Conservation (phyloP, 2,329 filamentous ascomycete species). For the Fusarium cicatricum region DNA sequence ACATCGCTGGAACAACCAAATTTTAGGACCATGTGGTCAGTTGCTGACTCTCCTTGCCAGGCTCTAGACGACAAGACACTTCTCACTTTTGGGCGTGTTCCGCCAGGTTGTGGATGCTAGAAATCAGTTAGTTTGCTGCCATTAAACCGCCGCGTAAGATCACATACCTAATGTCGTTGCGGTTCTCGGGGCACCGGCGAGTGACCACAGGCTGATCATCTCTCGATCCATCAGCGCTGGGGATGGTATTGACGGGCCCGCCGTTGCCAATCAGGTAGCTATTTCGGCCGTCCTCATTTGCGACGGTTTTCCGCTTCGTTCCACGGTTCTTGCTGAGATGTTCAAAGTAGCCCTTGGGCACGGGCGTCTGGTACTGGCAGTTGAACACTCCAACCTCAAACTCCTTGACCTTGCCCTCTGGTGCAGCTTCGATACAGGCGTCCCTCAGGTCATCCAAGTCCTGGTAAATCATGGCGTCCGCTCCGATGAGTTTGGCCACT, state of each 20-base stretch:
- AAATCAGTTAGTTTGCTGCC: too few relatives aligned
- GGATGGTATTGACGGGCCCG: background rate
- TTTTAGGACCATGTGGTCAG: too few relatives aligned
- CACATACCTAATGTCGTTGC: background rate
- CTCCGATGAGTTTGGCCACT: conserved; percentile 52
- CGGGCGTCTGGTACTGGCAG: conserved; percentile 83
- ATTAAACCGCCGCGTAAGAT: too few relatives aligned
- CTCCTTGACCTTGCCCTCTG: conserved; percentile 60
- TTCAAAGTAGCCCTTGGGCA: conserved; percentile 82
- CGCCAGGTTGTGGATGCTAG: too few relatives aligned
- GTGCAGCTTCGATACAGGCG: conserved; percentile 76
- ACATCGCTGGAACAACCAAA: too few relatives aligned
- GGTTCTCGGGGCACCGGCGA: background rate
- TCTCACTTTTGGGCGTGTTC: too few relatives aligned
- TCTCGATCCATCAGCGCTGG: too few relatives aligned
- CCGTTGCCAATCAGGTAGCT: background rate
- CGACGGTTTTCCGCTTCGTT: conserved; percentile 45
- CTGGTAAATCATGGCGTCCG: conserved; percentile 64
- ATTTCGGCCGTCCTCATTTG: conserved; percentile 45
- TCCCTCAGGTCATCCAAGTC: conserved; percentile 73
- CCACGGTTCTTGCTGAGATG: conserved; percentile 68
- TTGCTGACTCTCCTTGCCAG: too few relatives aligned
- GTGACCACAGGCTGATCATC: background rate
- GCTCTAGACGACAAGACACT: too few relatives aligned
- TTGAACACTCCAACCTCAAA: conserved; percentile 95